Conservation (phyloP, 208 protist genomes). For the Acanthamoeba divionensis region DNA sequence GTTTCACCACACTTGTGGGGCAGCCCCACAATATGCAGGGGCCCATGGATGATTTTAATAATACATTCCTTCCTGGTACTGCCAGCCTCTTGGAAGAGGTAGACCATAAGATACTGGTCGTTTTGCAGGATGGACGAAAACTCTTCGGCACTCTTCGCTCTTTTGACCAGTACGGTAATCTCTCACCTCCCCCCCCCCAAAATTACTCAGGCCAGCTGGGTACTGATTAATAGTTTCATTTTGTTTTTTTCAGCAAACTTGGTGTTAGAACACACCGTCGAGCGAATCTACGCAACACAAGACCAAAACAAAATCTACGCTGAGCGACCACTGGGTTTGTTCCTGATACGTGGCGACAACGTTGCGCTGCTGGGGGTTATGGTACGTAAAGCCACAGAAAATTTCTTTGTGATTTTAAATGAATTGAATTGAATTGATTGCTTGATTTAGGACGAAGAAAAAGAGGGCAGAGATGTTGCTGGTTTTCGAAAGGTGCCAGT, state of each 20-base stretch:
- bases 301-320: slow-evolving; percentile 60
- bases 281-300: slow-evolving; percentile 70
- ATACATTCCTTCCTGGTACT: slow-evolving; percentile 28
- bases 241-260: slow-evolving; percentile 61
- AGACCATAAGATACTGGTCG: slow-evolving; percentile 62
- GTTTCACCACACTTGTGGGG: no score
- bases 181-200: background rate
- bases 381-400: background rate
- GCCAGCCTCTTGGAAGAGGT: slow-evolving; percentile 44
- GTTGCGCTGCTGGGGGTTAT: slow-evolving; percentile 70
- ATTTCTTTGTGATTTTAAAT: background rate
- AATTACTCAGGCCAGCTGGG: background rate
- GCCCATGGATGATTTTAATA: no score
- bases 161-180: slow-evolving; percentile 76
- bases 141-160: slow-evolving; percentile 73
- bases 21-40: no score
- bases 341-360: slow-evolving; percentile 73
- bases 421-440: background rate
- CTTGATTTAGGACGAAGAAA: background rate
- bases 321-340: slow-evolving; percentile 70
- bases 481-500: slow-evolving; percentile 2
- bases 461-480: background rate
- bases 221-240: background rate
- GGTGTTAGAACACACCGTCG: slow-evolving; percentile 69
- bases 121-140: slow-evolving; percentile 74